phyloP scores from a whole-genome alignment of 2,329 filamentous ascomycete species.

The Scleromitrula shiraiana region DNA sequence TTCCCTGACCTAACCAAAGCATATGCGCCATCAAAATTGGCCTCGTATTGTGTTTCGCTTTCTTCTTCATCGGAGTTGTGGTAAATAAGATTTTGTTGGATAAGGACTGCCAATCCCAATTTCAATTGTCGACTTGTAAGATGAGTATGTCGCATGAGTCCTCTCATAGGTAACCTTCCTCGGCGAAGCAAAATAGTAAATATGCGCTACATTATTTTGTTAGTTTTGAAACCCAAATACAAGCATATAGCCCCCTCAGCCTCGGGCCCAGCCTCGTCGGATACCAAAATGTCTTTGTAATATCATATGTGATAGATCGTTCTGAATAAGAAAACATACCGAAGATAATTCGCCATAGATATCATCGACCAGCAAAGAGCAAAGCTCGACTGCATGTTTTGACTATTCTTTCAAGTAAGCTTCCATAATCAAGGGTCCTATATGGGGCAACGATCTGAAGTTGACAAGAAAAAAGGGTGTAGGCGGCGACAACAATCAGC shows the following conservation, averaged over 20 bases:
- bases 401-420: slow-evolving; percentile 37
- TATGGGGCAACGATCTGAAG: neutral
- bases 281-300: neutral
- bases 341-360: slow-evolving; percentile 86
- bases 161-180: slow-evolving; percentile 65
- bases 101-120: slow-evolving; percentile 72
- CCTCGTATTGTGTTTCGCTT: slow-evolving; percentile 64
- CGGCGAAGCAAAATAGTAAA: slow-evolving; percentile 69
- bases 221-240: slow-evolving; percentile 20
- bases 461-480: slow-evolving; percentile 19
- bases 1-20: slow-evolving; percentile 73
- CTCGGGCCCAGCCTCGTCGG: slow-evolving; percentile 11
- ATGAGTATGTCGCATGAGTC: slow-evolving; percentile 63
- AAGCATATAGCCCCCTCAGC: slow-evolving; percentile 3
- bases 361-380: slow-evolving; percentile 80
- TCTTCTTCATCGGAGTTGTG: slow-evolving; percentile 51
- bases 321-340: slow-evolving; percentile 46
- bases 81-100: slow-evolving; percentile 81
- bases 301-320: neutral
- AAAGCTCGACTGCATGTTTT: slow-evolving; percentile 78
- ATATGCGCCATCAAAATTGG: slow-evolving; percentile 74
- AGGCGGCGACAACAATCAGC: slow-evolving; percentile 10
- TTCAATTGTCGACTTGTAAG: slow-evolving; percentile 69
- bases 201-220: slow-evolving; percentile 57
- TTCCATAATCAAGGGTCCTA: neutral